Evolutionary conservation across 192 early-diverging fungal genomes (phyloP).

Genomic region (Backusella sp.): DNA sequence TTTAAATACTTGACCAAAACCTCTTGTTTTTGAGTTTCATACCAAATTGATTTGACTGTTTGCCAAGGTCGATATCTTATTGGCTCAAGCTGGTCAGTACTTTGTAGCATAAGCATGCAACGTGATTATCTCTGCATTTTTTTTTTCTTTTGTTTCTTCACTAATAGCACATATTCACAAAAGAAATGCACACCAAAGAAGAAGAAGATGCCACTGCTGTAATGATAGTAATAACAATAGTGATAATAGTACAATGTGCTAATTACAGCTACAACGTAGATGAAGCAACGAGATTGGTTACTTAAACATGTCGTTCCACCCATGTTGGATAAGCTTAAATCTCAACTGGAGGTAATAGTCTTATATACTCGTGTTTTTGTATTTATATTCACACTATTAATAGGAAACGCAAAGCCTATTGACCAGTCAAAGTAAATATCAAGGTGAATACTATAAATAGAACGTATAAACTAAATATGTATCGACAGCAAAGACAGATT

Average conservation of each 20-base stretch:
- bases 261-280: not conserved
- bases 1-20: too few relatives aligned
- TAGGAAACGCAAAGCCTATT: slow-evolving; percentile 7
- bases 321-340: slow-evolving; percentile 16
- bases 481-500: slow-evolving; percentile 24
- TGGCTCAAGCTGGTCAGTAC: too few relatives aligned
- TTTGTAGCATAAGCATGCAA: too few relatives aligned
- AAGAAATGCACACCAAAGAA: slow-evolving; percentile 17
- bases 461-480: not conserved
- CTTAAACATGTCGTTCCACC: slow-evolving; percentile 25
- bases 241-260: not conserved
- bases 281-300: slow-evolving; percentile 21
- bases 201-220: slow-evolving; percentile 19
- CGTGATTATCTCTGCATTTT: too few relatives aligned
- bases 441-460: not conserved
- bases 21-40: too few relatives aligned
- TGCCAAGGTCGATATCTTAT: too few relatives aligned
- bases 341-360: slow-evolving; percentile 15
- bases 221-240: not conserved
- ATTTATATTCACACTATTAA: not conserved
- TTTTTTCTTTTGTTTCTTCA: not conserved
- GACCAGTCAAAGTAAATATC: slow-evolving; percentile 14
- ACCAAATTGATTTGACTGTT: too few relatives aligned
- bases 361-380: not conserved
- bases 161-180: not conserved